A percentile compares a stretch with the other conserved stretches of the same genome.
These are phyloP conservation scores for Boletus rufocinnamomeus DNA, from an alignment of 768 basidiomycete species.

Conservation along the genomic window DNA sequence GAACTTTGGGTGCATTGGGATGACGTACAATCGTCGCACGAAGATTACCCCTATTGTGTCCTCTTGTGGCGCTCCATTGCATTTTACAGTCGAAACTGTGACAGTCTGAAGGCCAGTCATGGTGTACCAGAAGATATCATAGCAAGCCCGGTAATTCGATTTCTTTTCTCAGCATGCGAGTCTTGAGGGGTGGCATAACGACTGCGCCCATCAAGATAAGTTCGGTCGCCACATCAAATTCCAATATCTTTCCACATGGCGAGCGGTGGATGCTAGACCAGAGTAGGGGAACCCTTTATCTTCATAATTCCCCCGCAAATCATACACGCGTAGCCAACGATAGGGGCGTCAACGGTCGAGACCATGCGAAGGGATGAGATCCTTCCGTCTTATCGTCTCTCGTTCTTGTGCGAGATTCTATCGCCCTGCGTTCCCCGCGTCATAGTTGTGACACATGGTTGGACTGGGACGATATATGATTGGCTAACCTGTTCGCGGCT, in stretches of 20 bases:
- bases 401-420: neutral
- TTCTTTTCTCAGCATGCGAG: neutral
- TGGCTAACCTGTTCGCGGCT: neutral
- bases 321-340: neutral
- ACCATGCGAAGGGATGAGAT: slow-evolving; percentile 14
- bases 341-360: neutral
- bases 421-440: neutral
- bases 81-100: neutral
- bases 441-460: slow-evolving; percentile 1
- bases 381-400: slow-evolving; percentile 18
- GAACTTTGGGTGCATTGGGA: neutral
- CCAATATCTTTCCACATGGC: neutral
- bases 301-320: neutral
- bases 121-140: neutral
- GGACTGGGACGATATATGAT: neutral
- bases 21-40: neutral
- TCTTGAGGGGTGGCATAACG: neutral
- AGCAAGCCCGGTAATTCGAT: neutral
- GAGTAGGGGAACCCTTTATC: neutral
- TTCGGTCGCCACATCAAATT: neutral
- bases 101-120: neutral
- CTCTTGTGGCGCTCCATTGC: neutral
- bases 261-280: neutral
- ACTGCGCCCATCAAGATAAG: neutral
- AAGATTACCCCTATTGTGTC: neutral